phyloP scores from a whole-genome alignment of 805 yeast species.

The Yarrowia sp. region DNA sequence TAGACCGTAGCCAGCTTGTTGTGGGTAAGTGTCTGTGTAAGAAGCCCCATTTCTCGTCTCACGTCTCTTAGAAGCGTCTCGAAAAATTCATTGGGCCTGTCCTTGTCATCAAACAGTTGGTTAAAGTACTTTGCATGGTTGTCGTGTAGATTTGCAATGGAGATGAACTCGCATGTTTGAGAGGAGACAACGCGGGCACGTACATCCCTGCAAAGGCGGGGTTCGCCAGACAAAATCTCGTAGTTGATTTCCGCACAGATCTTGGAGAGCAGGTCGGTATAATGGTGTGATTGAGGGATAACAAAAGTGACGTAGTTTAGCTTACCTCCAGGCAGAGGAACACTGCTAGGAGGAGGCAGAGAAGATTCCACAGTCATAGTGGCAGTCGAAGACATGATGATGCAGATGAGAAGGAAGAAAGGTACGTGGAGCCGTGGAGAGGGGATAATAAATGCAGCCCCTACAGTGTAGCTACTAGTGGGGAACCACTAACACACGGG shows the following conservation, averaged over 20 bases:
- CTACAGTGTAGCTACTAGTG: too few relatives aligned
- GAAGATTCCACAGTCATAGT: neutral
- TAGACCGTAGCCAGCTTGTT: neutral
- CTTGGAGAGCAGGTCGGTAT: neutral
- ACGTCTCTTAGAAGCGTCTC: neutral
- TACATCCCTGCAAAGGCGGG: neutral
- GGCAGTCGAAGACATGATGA: neutral
- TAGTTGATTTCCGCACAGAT: neutral
- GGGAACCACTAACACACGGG: too few relatives aligned
- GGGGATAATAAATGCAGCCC: too few relatives aligned
- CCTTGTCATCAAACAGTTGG: neutral
- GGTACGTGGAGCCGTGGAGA: too few relatives aligned
- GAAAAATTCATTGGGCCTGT: neutral
- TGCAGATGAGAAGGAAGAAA: too few relatives aligned
- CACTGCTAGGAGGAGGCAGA: neutral
- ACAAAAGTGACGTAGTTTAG: neutral
- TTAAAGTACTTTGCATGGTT: neutral
- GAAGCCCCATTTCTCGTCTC: neutral
- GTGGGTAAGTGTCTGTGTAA: neutral
- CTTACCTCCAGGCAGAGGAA: neutral
- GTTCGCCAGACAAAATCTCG: neutral
- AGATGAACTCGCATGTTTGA: neutral
- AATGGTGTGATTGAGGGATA: neutral
- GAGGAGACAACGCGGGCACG: neutral
- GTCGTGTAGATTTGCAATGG: neutral